Base-by-base conservation (phyloP, 2,329 filamentous ascomycete species). In the Alternaria sp. region DNA sequence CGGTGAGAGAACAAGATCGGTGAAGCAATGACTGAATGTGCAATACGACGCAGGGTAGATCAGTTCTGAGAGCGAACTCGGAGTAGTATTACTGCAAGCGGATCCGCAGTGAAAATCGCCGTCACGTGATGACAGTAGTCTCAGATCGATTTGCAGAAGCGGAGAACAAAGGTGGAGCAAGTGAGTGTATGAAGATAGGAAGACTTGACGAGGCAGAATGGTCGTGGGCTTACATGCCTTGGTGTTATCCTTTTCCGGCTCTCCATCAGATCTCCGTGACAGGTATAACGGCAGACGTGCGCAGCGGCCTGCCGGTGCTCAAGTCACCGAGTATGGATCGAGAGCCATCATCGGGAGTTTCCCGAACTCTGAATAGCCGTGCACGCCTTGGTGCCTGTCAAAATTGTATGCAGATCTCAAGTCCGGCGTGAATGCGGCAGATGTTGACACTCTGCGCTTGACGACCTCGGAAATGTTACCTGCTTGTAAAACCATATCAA, bases 191-290 rank as follows among this genome's bases (percentile, higher is more conserved):
- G 8, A 28, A 61, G n/a, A 23, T 10, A 15, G 3, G 25, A n/a
- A 23, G 10, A 26, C 1, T 5, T 21, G 28, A 36, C 3, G 15
- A 43, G 19, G 11, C 12, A 28, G 23, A 10, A 3, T 26, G 21
- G 11, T 4, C 23, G 21, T 43, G 21, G 17, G 32, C 45, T 32
- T 44, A 26, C 45, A 57, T 26, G 45, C 0, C 17, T 36, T 21
- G 25, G 17, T 36, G 5, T 56, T 62, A 36, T 28, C 25, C 26
- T 30, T 25, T 62, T 44, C 47, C 62, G 62, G 62, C 54, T 65
- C 62, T 65, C 62, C 62, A 61, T 60, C 21, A 17, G 40, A 51
- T 54, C 54, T 65, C 62, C 62, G 62, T 36, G 58, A 11, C 15
- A n/a, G 44, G 32, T 30, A n/a, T 21, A 46, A 51, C 54, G 21